phyloP scores from a whole-genome alignment of 129 eudicot genomes.

The Apium graveolens region DNA sequence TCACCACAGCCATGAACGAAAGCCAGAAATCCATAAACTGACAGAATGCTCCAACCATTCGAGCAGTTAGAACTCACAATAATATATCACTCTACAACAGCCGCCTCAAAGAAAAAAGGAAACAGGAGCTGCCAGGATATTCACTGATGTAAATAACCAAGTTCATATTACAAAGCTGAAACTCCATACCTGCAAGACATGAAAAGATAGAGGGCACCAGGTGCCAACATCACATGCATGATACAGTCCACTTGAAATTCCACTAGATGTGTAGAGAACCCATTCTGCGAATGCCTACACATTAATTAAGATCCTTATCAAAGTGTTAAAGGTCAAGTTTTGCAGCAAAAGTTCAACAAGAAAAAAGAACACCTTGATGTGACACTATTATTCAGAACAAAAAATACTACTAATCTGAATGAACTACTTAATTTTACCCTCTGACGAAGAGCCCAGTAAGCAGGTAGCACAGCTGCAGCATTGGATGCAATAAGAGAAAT shows the following conservation, averaged over 20 bases:
- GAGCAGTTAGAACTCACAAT: not conserved
- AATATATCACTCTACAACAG: not conserved
- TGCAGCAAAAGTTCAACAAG: not conserved
- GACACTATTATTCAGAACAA: not conserved
- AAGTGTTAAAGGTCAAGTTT: not conserved
- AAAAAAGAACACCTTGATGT: not conserved
- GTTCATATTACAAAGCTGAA: constrained; percentile 1
- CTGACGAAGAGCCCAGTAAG: constrained; percentile 84
- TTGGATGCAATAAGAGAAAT: constrained; percentile 85
- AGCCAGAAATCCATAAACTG: constrained; percentile 99
- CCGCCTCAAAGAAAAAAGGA: not conserved
- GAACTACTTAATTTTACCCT: constrained; percentile 32
- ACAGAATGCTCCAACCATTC: constrained; percentile 25
- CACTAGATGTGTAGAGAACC: constrained; percentile 85
- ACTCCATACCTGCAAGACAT: constrained; percentile 64
- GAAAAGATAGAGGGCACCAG: constrained; percentile 78
- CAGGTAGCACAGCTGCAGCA: constrained; percentile 90
- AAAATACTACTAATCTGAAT: not conserved
- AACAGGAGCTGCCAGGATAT: not conserved
- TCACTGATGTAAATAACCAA: constrained; percentile 1
- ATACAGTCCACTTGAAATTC: constrained; percentile 83
- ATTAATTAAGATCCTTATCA: not conserved
- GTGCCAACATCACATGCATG: constrained; percentile 99
- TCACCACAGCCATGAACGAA: constrained; percentile 96
- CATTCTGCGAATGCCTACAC: constrained; percentile 90